phyloP scores from a whole-genome alignment of 345 rosid species.

The Moricandia arvensis region DNA sequence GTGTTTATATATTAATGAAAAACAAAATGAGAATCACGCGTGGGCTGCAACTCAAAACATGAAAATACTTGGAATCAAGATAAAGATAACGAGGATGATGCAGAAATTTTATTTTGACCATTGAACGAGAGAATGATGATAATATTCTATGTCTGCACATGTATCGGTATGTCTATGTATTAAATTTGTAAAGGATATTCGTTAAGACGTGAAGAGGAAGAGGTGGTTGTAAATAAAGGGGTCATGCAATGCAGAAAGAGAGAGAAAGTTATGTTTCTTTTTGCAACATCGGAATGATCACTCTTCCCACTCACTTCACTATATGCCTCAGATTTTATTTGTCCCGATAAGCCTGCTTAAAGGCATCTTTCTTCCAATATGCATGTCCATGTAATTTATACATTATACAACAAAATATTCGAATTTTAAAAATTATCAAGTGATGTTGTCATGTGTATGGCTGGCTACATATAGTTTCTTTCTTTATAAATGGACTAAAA shows the following conservation, averaged over 20 bases:
- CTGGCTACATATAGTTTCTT: background rate
- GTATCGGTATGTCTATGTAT: constrained; percentile 2
- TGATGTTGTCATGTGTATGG: background rate
- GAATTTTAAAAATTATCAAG: background rate
- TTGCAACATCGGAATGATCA: constrained; percentile 32
- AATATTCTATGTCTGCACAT: constrained; percentile 5
- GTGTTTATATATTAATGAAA: background rate
- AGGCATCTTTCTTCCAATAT: constrained; percentile 29
- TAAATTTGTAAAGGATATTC: constrained; percentile 30
- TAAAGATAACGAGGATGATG: constrained; percentile 5
- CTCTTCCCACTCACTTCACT: constrained; percentile 37
- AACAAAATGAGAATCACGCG: constrained; percentile 24
- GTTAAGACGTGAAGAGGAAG: constrained; percentile 33
- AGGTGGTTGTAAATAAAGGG: constrained; percentile 34
- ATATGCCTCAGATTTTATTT: constrained; percentile 26
- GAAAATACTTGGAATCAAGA: background rate
- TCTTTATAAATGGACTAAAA: background rate
- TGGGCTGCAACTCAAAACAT: constrained; percentile 30
- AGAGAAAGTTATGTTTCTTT: constrained; percentile 36
- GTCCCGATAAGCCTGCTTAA: constrained; percentile 43
- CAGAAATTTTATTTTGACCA: constrained; percentile 24
- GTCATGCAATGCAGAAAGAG: constrained; percentile 40
- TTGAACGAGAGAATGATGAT: constrained; percentile 11
- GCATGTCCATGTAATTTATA: constrained; percentile 31
- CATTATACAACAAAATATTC: constrained; percentile 11